Evolutionary conservation across 2,329 filamentous ascomycete species (phyloP), one percentile per base, ranked within the genome.

Genomic region (Talaromyces piceae): DNA sequence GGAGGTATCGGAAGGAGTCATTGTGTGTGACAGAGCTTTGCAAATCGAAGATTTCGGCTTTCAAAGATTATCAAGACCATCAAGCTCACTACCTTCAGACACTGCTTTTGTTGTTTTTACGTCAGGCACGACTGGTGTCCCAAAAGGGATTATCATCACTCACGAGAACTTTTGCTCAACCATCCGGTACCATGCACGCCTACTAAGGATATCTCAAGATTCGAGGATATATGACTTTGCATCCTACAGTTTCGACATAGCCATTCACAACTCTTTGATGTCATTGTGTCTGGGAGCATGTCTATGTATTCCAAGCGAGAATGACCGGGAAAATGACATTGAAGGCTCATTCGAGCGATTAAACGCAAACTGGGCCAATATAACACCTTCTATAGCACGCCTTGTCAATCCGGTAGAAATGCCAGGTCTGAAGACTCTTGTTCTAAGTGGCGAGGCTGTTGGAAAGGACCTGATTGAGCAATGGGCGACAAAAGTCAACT

Each of bases 151-250:
- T 9, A 26, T 51, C 11, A 30, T 46, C 8, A 30, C 48, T 7
- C 48, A 51, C 20, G 41, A 25, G 6, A 27, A 49, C 23, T 27
- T 50, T 11, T 45, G 11, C 13, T 80, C 80, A 0, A 74, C 76
- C 4, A 76, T 80, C 20, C 61, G 75, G 8, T 73, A 73, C 0
- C 79, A 82, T 54, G 78, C 75, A 0, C 63, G 71, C 0, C 73
- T 76, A 0, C 67, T 83, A 5, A 26, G 26, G 4, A 9, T 50
- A 6, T 11, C 22, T 13, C 13, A 37, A 11, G 7, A 30, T n/a
- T 28, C 41, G 12, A 4, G 41, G n/a, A 27, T 37, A 9, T 46
- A 18, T 2, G 22, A 45, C 5, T 41, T 28, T 3, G 41, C 41
- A 3, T 50, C 49, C 11, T 50, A 39, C 16, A 50, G 41, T 18